These are phyloP conservation scores for Moringa oleifera DNA, from an alignment of 345 rosid species.

Conservation along the genomic window DNA sequence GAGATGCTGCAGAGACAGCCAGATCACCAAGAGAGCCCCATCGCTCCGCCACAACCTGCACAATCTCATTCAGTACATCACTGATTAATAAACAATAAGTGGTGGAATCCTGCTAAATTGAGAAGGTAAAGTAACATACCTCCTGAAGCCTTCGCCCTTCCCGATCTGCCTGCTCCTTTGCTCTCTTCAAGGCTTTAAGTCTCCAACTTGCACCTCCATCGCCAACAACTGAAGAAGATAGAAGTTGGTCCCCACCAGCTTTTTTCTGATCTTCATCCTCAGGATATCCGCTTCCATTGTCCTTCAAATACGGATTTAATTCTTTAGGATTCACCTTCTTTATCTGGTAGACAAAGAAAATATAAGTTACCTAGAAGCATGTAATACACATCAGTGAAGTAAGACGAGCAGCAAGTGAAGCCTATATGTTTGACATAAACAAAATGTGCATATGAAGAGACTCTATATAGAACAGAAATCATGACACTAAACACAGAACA, in stretches of 20 bases:
- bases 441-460: too few species aligned
- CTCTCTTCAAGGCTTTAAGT: conserved; percentile 81
- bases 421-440: neutral
- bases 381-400: neutral
- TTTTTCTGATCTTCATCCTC: conserved; percentile 48
- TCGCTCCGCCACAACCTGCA: conserved; percentile 77
- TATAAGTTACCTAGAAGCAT: neutral
- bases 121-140: conserved; percentile 27
- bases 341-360: conserved; percentile 25
- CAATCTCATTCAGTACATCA: conserved; percentile 15
- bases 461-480: too few species aligned
- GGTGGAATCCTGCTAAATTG: conserved; percentile 8
- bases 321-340: conserved; percentile 63
- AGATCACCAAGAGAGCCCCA: conserved; percentile 80
- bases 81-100: conserved; percentile 7
- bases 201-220: conserved; percentile 99
- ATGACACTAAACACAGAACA: too few species aligned
- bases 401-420: conserved; percentile 1
- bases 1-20: conserved; percentile 66
- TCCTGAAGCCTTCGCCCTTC: conserved; percentile 67
- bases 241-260: conserved; percentile 32
- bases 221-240: conserved; percentile 59
- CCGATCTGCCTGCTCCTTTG: conserved; percentile 86
- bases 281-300: conserved; percentile 79
- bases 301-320: conserved; percentile 76